Evolutionary conservation across 2,329 filamentous ascomycete genomes (phyloP), one percentile per base, ranked within the genome.

Genomic region (Fusarium chaquense): DNA sequence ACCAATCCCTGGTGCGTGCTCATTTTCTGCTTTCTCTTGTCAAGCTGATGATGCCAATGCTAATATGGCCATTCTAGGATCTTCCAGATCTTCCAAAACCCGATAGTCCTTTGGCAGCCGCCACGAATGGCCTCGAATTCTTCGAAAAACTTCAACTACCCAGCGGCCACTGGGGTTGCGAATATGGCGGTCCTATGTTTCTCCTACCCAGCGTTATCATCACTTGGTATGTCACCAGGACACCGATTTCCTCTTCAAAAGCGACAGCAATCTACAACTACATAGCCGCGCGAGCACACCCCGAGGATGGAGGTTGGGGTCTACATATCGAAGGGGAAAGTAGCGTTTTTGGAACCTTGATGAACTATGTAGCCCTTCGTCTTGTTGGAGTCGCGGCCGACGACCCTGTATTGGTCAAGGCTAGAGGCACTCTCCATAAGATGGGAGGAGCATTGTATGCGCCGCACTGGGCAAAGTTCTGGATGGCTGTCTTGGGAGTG

Each of bases 101-200:
- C 5, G 88, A 89, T 65, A 94, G 85, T 5, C 91, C 95, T 7
- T 84, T 96, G 59, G 88, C 96, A 70, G 85, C 93, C 6, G 93
- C 93, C 5, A 84, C 86, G 63, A 99, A 99, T 81, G 94, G 91
- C 38, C 85, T 98, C 56, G 83, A 87, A 5, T 98, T 97, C 83
- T 97, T 97, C 82, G 92, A 94, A 60, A 88, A 95, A 68, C 87
- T 98, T 26, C 96, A 99, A 78, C 85, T 98, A 2, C 89, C 91
- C 16, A 91, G 93, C 1, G 96, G 96, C 7, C 93, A 98, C 76
- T 99, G 96, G 96, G 96, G 86, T 7, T 98, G 95, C 82, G 96
- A 99, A 79, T 99, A 99, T 82, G 96, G 96, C 57, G 96, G 96
- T 1, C 96, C 96, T 6, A 95, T 98, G 93, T 99, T 99, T 77